These are phyloP conservation scores for Eurotiales sp. DNA, from an alignment of 2,329 filamentous ascomycete species.

Conservation along the genomic window DNA sequence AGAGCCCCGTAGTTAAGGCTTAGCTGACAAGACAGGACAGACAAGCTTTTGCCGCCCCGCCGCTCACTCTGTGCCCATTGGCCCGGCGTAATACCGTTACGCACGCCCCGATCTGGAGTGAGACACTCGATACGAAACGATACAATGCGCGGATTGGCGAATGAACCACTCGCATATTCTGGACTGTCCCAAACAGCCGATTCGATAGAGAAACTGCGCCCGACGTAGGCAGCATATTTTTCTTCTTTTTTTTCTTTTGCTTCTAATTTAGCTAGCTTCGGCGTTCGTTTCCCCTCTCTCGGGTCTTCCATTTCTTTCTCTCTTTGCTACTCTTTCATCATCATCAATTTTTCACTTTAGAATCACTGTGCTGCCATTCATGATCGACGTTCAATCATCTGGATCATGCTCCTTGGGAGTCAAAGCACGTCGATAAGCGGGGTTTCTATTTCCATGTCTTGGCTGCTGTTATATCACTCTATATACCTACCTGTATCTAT, in stretches of 20 bases:
- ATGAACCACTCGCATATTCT: too few relatives aligned
- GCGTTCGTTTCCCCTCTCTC: neutral
- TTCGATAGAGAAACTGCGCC: neutral
- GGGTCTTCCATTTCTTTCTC: too few relatives aligned
- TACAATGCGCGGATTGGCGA: too few relatives aligned
- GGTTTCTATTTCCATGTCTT: neutral
- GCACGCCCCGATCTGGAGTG: too few relatives aligned
- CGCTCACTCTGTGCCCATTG: too few relatives aligned
- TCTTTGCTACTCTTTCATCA: neutral
- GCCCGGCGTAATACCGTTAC: too few relatives aligned
- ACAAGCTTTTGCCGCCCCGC: constrained; percentile 10
- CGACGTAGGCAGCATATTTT: neutral
- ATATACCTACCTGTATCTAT: too few relatives aligned
- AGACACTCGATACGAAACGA: too few relatives aligned
- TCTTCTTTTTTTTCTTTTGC: neutral
- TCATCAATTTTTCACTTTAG: too few relatives aligned
- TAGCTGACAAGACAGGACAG: neutral
- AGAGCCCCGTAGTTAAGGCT: constrained; percentile 3
- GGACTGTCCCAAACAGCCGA: neutral
- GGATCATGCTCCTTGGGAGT: constrained; percentile 6
- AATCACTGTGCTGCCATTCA: neutral
- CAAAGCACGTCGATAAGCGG: neutral
- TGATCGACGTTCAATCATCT: neutral
- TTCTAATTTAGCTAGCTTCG: too few relatives aligned
- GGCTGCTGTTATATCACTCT: too few relatives aligned